Evolutionary conservation across 768 basidiomycete species (phyloP).

Genomic region (Galerina sulciceps): DNA sequence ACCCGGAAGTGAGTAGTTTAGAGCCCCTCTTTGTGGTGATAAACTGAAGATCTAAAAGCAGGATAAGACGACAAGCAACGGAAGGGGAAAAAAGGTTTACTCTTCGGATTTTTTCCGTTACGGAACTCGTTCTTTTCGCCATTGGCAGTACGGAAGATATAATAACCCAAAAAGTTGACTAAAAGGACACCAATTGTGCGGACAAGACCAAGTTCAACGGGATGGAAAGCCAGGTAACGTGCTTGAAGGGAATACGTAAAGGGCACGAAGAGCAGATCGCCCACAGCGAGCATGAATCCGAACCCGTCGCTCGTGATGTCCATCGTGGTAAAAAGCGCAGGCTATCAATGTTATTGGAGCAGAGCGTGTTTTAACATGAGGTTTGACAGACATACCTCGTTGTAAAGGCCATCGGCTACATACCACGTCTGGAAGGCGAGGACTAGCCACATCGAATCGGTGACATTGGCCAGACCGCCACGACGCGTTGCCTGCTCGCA

Average conservation of each 20-base stretch:
- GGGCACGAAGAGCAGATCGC: constrained; percentile 93
- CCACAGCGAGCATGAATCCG: constrained; percentile 96
- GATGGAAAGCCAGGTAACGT: constrained; percentile 91
- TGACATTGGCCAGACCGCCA: constrained; percentile 66
- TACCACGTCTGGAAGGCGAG: constrained; percentile 87
- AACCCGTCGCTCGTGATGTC: constrained; percentile 98
- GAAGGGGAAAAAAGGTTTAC: constrained; percentile 42
- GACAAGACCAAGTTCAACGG: constrained; percentile 71
- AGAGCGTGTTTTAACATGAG: not conserved
- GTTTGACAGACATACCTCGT: constrained; percentile 64
- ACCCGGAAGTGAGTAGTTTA: constrained; percentile 91
- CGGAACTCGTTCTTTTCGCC: constrained; percentile 96
- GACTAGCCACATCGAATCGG: constrained; percentile 93
- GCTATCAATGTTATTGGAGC: constrained; percentile 42
- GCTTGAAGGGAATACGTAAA: constrained; percentile 95
- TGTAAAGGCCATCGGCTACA: constrained; percentile 84
- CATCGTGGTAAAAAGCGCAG: constrained; percentile 92
- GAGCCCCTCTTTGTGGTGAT: constrained; percentile 85
- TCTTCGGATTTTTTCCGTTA: constrained; percentile 92
- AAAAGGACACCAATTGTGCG: constrained; percentile 61
- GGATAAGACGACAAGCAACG: constrained; percentile 2
- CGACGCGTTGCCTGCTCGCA: constrained; percentile 88
- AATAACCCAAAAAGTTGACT: constrained; percentile 78
- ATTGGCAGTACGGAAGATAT: constrained; percentile 89
- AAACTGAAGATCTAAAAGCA: constrained; percentile 66